Evolutionary conservation across 2,329 filamentous ascomycete genomes (phyloP).

Genomic region (Akanthomyces dipterigenus): DNA sequence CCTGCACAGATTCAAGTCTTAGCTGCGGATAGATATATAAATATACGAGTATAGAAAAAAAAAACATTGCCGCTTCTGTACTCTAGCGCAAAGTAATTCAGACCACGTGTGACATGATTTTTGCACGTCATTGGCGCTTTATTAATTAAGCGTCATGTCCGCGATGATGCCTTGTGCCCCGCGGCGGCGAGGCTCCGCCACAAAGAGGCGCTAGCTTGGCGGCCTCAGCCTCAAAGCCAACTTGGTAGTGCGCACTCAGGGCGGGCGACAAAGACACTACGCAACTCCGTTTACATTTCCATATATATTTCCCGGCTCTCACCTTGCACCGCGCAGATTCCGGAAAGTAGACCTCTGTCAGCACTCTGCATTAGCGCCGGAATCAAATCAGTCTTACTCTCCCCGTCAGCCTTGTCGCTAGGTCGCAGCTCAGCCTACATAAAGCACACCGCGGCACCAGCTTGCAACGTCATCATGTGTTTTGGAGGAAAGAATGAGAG

Average conservation of each 20-base stretch:
- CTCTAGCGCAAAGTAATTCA: no score
- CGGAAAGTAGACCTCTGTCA: background rate
- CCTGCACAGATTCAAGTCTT: background rate
- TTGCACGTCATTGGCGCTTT: background rate
- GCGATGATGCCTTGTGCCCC: background rate
- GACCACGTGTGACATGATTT: background rate
- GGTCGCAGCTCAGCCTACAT: background rate
- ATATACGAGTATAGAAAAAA: background rate
- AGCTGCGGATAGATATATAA: background rate
- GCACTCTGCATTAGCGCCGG: background rate
- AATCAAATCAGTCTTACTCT: background rate
- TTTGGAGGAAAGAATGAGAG: constrained; percentile 39
- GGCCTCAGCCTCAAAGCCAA: background rate
- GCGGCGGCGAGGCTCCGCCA: background rate
- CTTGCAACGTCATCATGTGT: constrained; percentile 34
- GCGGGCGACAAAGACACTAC: background rate
- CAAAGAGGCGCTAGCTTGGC: background rate
- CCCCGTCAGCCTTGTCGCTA: background rate
- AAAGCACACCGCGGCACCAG: background rate
- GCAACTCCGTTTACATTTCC: background rate
- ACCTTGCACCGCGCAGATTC: background rate
- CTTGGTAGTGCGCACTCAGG: background rate
- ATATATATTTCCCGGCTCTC: background rate
- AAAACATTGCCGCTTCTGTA: background rate
- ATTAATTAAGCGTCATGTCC: no score